These are phyloP conservation scores for Fraxinus paxiana DNA, from an alignment of 305 asterid species.

Conservation along the genomic window DNA sequence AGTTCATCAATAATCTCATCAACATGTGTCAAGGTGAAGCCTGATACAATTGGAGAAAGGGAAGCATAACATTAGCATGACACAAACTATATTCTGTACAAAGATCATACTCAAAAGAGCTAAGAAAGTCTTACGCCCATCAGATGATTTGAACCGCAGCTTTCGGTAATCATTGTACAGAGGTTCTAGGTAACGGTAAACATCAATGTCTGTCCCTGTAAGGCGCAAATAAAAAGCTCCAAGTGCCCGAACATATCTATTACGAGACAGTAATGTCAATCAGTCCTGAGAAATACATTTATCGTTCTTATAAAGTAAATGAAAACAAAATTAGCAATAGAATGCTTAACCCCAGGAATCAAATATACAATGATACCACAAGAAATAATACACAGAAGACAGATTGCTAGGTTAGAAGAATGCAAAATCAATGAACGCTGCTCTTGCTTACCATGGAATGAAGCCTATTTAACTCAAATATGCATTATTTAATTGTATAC, in stretches of 20 bases:
- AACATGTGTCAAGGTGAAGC: constrained; percentile 70
- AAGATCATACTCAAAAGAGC: background rate
- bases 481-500: background rate
- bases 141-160: constrained; percentile 53
- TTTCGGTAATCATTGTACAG: constrained; percentile 87
- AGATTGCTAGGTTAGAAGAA: background rate
- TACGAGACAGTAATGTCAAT: background rate
- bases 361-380: background rate
- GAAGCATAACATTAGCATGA: constrained; percentile 9
- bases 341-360: background rate
- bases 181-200: constrained; percentile 84
- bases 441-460: background rate
- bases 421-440: background rate
- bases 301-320: background rate
- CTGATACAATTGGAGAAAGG: constrained; percentile 31
- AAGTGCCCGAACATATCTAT: constrained; percentile 76
- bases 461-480: background rate
- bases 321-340: background rate
- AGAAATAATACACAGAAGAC: background rate
- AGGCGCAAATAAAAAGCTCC: constrained; percentile 92
- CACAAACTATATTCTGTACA: background rate
- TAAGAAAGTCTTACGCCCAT: constrained; percentile 50
- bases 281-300: background rate
- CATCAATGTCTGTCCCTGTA: constrained; percentile 83
- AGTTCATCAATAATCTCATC: constrained; percentile 86